Evolutionary conservation across 805 yeast species (phyloP).

Genomic region (Ogataea dorogensis): DNA sequence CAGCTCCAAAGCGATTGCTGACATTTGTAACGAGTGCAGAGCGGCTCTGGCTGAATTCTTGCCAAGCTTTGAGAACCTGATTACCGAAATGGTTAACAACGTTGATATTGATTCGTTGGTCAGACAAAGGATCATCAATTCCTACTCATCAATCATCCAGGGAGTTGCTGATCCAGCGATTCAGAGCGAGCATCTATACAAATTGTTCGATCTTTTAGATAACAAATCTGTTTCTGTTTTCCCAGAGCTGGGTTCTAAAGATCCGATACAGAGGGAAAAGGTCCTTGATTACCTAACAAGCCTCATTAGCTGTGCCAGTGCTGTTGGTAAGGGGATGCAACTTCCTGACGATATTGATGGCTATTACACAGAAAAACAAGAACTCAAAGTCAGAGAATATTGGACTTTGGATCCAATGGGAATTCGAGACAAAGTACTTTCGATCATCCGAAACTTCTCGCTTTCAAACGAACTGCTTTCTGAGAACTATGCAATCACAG

Average conservation of each 20-base stretch:
- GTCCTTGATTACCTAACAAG: constrained; percentile 51
- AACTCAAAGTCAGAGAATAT: constrained; percentile 32
- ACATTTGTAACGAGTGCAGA: constrained; percentile 56
- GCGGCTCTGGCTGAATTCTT: constrained; percentile 39
- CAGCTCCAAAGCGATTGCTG: constrained; percentile 57
- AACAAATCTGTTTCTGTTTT: constrained; percentile 19
- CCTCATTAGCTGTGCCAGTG: constrained; percentile 60
- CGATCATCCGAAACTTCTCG: constrained; percentile 42
- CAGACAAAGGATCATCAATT: constrained; percentile 57
- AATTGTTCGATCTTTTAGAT: constrained; percentile 26
- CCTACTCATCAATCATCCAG: constrained; percentile 63
- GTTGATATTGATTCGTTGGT: constrained; percentile 42
- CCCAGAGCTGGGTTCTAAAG: constrained; percentile 8
- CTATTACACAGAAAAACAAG: constrained; percentile 36
- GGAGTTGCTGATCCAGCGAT: constrained; percentile 46
- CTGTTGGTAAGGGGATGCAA: constrained; percentile 68
- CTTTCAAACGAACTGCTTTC: constrained; percentile 38
- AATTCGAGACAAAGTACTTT: constrained; percentile 43
- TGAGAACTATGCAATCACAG: constrained; percentile 52
- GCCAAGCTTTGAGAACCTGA: constrained; percentile 47
- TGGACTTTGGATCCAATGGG: constrained; percentile 50
- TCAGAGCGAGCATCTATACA: constrained; percentile 36
- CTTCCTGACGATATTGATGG: constrained; percentile 53
- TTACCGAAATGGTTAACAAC: constrained; percentile 46
- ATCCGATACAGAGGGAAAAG: constrained; percentile 21